phyloP scores from a whole-genome alignment of 441 rosid genomes.

The Viola pubescens region DNA sequence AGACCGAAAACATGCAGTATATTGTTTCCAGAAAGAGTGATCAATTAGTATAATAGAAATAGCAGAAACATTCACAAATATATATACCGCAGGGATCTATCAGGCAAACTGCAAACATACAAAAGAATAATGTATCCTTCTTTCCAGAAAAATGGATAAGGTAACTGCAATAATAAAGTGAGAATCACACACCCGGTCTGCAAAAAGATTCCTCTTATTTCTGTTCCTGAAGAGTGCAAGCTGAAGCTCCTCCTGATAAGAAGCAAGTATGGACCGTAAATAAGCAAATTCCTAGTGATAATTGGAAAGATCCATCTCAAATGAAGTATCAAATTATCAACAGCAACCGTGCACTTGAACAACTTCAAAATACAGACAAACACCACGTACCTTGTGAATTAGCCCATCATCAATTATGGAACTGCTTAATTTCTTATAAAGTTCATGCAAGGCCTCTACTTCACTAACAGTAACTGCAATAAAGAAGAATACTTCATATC shows the following conservation, averaged over 20 bases:
- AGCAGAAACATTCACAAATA: no score
- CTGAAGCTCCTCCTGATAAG: slow-evolving; percentile 77
- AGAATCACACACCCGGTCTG: slow-evolving; percentile 58
- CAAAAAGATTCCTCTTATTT: slow-evolving; percentile 61
- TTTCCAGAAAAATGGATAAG: no score
- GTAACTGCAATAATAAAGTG: not conserved
- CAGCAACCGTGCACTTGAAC: not conserved
- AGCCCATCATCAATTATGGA: slow-evolving; percentile 76
- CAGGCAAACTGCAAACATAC: no score
- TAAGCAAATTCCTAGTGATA: no score
- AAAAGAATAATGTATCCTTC: no score
- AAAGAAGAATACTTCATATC: no score
- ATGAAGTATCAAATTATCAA: not conserved
- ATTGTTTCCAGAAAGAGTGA: no score
- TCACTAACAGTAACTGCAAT: slow-evolving; percentile 64
- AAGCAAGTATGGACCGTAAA: not conserved
- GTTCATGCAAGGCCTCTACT: slow-evolving; percentile 74
- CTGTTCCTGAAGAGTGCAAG: slow-evolving; percentile 77
- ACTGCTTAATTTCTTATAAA: slow-evolving; percentile 81
- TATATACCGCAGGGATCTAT: no score
- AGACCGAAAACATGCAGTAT: no score
- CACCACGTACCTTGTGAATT: slow-evolving; percentile 70
- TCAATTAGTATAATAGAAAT: no score
- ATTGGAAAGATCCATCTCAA: not conserved
- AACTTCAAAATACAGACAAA: not conserved